These are phyloP conservation scores for Alternaria ethzedia DNA, from an alignment of 2,329 filamentous ascomycete genomes.

Conservation along the genomic window DNA sequence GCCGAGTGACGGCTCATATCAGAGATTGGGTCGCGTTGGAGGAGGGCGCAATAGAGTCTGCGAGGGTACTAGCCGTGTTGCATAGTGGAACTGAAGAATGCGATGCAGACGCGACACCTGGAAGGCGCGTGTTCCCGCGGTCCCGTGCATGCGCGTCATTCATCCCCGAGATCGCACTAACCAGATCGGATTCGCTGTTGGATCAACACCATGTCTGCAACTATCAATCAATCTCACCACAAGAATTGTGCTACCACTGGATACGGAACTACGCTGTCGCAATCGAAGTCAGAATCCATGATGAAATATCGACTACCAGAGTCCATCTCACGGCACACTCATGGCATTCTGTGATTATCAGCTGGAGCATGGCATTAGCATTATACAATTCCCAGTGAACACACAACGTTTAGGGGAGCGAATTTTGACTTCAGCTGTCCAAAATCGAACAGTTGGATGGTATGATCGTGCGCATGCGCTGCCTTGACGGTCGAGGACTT, in stretches of 20 bases:
- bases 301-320: not conserved
- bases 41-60: not conserved
- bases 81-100: conserved; percentile 3
- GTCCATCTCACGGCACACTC: not conserved
- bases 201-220: not conserved
- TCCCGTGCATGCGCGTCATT: conserved; percentile 46
- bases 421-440: no score
- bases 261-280: not conserved
- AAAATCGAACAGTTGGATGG: not conserved
- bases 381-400: not conserved
- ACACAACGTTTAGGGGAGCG: not conserved
- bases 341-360: not conserved
- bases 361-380: not conserved
- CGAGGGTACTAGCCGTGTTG: not conserved
- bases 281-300: not conserved
- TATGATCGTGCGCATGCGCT: not conserved
- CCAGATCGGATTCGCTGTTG: conserved; percentile 1
- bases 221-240: not conserved
- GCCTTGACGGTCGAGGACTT: not conserved
- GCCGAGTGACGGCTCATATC: conserved; percentile 1
- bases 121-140: conserved; percentile 37
- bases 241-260: not conserved
- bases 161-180: conserved; percentile 29
- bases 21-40: not conserved
- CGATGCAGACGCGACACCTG: conserved; percentile 4